phyloP scores from a whole-genome alignment of 306 rosid genomes.

The Begonia loranthoides region DNA sequence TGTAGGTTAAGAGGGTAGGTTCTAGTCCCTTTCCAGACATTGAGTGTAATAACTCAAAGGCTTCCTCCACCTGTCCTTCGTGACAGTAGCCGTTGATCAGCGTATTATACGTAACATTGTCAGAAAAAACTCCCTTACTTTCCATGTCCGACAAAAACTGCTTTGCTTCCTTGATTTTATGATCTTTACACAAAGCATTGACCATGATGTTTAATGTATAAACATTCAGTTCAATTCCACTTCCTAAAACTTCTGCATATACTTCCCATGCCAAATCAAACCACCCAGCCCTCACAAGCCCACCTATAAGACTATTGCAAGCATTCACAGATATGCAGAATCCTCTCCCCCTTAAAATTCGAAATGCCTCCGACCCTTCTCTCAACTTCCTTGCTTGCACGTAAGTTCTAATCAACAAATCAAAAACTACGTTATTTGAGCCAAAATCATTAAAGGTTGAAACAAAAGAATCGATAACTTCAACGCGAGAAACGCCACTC shows the following conservation, averaged over 20 bases:
- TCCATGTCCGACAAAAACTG: conserved; percentile 48
- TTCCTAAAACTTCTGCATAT: conserved; percentile 33
- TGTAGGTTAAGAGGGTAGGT: conserved; percentile 65
- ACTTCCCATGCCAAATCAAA: conserved; percentile 66
- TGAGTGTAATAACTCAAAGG: conserved; percentile 33
- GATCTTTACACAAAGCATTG: conserved; percentile 72
- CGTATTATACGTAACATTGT: conserved; percentile 69
- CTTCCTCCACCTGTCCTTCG: conserved; percentile 38
- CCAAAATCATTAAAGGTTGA: conserved; percentile 7
- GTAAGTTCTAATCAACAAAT: conserved; percentile 66
- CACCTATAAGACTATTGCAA: conserved; percentile 67
- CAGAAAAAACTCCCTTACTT: conserved; percentile 40
- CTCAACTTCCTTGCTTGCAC: conserved; percentile 77
- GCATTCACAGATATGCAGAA: conserved; percentile 48
- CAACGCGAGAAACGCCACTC: conserved; percentile 53
- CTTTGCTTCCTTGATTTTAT: conserved; percentile 27
- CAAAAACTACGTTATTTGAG: conserved; percentile 28
- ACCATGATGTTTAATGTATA: conserved; percentile 83
- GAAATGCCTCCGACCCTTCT: conserved; percentile 67
- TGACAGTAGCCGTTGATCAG: conserved; percentile 57
- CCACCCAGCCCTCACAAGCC: conserved; percentile 78
- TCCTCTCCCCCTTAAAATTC: conserved; percentile 32
- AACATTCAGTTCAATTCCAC: conserved; percentile 42
- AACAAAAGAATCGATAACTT: conserved; percentile 41
- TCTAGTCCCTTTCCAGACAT: conserved; percentile 42